A percentile compares a stretch with the other conserved stretches of the same genome.
Evolutionary conservation across 1,284 basidiomycete genomes (phyloP).

Genomic region (Coniophora puteana): DNA sequence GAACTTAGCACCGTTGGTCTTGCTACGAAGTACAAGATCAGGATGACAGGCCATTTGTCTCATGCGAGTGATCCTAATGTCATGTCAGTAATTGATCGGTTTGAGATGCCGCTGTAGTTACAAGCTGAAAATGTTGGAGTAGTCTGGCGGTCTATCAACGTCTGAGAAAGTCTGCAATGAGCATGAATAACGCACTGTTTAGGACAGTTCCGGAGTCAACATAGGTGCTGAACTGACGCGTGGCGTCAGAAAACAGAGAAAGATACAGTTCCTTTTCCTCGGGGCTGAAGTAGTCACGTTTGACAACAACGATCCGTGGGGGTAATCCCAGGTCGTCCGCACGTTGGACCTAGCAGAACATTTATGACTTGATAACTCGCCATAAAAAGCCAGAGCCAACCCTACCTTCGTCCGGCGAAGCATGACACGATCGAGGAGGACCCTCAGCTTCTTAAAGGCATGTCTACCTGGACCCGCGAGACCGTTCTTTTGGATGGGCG

Average conservation of each 20-base stretch:
- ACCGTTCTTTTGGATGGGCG: slow-evolving; percentile 86
- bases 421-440: slow-evolving; percentile 95
- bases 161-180: slow-evolving; percentile 11
- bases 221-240: slow-evolving; percentile 90
- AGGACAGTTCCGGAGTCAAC: slow-evolving; percentile 88
- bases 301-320: slow-evolving; percentile 87
- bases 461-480: slow-evolving; percentile 69
- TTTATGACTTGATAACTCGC: neutral
- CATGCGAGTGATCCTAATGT: slow-evolving; percentile 74
- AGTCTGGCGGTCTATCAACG: slow-evolving; percentile 51
- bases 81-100: slow-evolving; percentile 1
- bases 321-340: slow-evolving; percentile 98
- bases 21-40: slow-evolving; percentile 91
- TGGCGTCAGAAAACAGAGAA: slow-evolving; percentile 90
- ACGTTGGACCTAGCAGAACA: slow-evolving; percentile 68
- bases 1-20: slow-evolving; percentile 67
- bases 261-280: slow-evolving; percentile 97
- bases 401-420: slow-evolving; percentile 78
- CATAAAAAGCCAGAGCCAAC: neutral
- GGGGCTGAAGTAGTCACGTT: slow-evolving; percentile 91
- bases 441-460: slow-evolving; percentile 90
- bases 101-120: slow-evolving; percentile 30
- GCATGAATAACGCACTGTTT: slow-evolving; percentile 65
- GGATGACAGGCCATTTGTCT: slow-evolving; percentile 96
- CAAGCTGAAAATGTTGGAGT: slow-evolving; percentile 92